phyloP scores from a whole-genome alignment of 805 yeast species.

The Clavispora carvajalis region DNA sequence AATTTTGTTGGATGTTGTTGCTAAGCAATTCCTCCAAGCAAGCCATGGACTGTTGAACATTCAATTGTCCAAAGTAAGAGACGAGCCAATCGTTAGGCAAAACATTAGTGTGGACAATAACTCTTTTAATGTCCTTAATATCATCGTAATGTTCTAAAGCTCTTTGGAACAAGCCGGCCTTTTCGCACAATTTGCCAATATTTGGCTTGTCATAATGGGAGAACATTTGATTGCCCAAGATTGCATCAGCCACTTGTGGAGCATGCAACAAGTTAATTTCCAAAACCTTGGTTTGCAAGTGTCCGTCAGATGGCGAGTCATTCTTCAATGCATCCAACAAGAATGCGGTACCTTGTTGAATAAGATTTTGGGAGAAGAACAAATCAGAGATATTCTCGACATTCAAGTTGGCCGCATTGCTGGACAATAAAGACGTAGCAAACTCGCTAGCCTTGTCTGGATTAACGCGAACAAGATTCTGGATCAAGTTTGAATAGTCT shows the following conservation, averaged over 20 bases:
- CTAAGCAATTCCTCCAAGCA: slow-evolving; percentile 84
- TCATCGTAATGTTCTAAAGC: slow-evolving; percentile 96
- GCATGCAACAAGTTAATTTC: slow-evolving; percentile 93
- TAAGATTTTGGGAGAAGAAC: slow-evolving; percentile 87
- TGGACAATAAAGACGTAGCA: slow-evolving; percentile 74
- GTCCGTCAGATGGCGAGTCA: slow-evolving; percentile 92
- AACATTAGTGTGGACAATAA: slow-evolving; percentile 77
- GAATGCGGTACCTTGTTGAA: slow-evolving; percentile 98
- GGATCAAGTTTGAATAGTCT: slow-evolving; percentile 83
- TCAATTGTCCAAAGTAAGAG: slow-evolving; percentile 84
- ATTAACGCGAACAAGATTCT: slow-evolving; percentile 82
- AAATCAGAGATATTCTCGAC: slow-evolving; percentile 87
- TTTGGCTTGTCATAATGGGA: slow-evolving; percentile 92
- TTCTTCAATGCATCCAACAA: slow-evolving; percentile 90
- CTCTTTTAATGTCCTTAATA: slow-evolving; percentile 91
- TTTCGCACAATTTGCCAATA: slow-evolving; percentile 88
- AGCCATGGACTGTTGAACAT: slow-evolving; percentile 87
- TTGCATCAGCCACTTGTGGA: slow-evolving; percentile 99
- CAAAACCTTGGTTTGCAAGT: slow-evolving; percentile 87
- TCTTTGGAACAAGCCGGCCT: slow-evolving; percentile 92
- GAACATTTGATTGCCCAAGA: slow-evolving; percentile 92
- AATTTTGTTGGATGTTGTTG: slow-evolving; percentile 71
- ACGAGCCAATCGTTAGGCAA: slow-evolving; percentile 94
- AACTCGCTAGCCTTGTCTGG: slow-evolving; percentile 99
- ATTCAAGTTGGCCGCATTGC: slow-evolving; percentile 60